These are phyloP conservation scores for Ormosia semicastrata DNA, from an alignment of 306 rosid genomes.

Conservation along the genomic window DNA sequence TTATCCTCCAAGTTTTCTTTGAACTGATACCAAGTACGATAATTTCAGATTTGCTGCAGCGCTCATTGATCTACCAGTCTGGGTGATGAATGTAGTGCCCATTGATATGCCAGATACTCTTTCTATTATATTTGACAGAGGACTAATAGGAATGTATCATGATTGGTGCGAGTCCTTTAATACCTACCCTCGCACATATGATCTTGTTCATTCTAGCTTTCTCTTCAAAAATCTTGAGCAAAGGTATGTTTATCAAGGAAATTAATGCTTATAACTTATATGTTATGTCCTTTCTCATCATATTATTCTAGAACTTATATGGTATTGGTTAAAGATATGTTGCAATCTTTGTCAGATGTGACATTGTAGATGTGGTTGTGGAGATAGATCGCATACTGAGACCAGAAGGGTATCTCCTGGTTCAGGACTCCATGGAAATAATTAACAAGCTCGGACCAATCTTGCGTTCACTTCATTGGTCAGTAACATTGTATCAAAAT, in stretches of 20 bases:
- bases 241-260: constrained; percentile 45
- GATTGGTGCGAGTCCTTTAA: constrained; percentile 87
- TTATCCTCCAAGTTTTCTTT: not conserved
- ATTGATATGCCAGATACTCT: constrained; percentile 62
- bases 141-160: constrained; percentile 75
- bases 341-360: constrained; percentile 51
- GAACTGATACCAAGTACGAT: not conserved
- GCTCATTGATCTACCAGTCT: constrained; percentile 56
- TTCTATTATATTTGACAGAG: constrained; percentile 62
- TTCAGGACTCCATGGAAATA: constrained; percentile 56
- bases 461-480: constrained; percentile 77
- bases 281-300: not conserved
- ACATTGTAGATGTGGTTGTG: constrained; percentile 43
- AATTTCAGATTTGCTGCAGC: constrained; percentile 71
- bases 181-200: constrained; percentile 78
- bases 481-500: constrained; percentile 48
- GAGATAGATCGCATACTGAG: constrained; percentile 76
- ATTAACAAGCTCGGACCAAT: constrained; percentile 56
- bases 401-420: constrained; percentile 64
- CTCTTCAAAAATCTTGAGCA: constrained; percentile 45
- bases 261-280: not conserved
- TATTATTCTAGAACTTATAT: not conserved
- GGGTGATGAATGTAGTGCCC: constrained; percentile 84
- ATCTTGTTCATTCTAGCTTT: constrained; percentile 69
- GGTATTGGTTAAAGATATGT: not conserved